phyloP scores from a whole-genome alignment of 2,329 filamentous ascomycete species.

The Aspergillus tamarii region DNA sequence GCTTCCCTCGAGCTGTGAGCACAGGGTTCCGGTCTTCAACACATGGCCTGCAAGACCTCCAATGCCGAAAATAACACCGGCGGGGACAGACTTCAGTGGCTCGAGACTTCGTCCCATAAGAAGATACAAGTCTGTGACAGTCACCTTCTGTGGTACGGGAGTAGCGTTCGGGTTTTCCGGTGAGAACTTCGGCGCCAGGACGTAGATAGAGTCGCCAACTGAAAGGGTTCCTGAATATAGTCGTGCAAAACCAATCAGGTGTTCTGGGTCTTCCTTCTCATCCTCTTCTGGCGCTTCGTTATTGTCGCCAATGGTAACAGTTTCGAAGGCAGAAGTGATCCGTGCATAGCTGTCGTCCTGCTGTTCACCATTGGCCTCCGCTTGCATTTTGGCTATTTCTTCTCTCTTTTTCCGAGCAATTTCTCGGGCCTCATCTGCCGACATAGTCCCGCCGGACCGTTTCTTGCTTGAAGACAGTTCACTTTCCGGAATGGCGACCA shows the following conservation, averaged over 20 bases:
- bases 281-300: conserved; percentile 55
- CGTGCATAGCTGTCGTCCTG: conserved; percentile 55
- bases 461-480: conserved; percentile 83
- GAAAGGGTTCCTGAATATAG: conserved; percentile 89
- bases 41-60: conserved; percentile 89
- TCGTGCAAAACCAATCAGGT: conserved; percentile 90
- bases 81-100: conserved; percentile 78
- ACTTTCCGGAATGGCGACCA: conserved; percentile 92
- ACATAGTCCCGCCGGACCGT: conserved; percentile 71
- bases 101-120: conserved; percentile 93
- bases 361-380: conserved; percentile 50
- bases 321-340: conserved; percentile 64
- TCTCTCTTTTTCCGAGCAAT: conserved; percentile 85
- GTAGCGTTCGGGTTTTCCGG: conserved; percentile 73
- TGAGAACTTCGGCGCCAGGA: conserved; percentile 90
- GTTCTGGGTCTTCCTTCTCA: conserved; percentile 73
- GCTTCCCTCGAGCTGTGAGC: conserved; percentile 81
- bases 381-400: conserved; percentile 80
- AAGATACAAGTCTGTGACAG: conserved; percentile 85
- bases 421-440: conserved; percentile 86
- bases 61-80: conserved; percentile 94
- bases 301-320: conserved; percentile 59
- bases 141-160: conserved; percentile 79
- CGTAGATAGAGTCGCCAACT: conserved; percentile 88
- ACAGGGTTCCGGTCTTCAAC: conserved; percentile 93